Base-by-base conservation (phyloP, 352 stramenopile species). In the Phytophthora capsici region DNA sequence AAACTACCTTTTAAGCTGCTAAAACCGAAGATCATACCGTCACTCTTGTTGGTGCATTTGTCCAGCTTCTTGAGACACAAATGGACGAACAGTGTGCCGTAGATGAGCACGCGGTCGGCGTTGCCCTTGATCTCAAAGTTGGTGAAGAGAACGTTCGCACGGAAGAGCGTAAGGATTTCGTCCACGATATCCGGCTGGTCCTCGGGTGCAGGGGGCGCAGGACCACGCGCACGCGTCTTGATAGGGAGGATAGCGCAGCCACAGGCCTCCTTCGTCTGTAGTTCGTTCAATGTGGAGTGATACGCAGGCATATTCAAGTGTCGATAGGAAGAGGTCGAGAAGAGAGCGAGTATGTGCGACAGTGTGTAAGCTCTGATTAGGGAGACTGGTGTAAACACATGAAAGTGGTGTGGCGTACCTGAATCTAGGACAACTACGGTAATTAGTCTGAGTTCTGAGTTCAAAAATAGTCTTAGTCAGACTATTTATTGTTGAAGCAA, bases 91-190 rank as follows among this genome's bases (percentile, higher is more conserved):
- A 98, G 82, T 57, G 93, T 98, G 46, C 96, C 86, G 78, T 98
- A 98, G 66, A 98, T 94, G 49, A 98, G 80, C 65, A 96, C 92
- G 50, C 93, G 89, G 76, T 98, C 93, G 38, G 90, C 88, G 52
- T 80, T 81, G 40, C 91, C 91, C 57, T 98, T 92, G 66, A 98
- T 91, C 69, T 96, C 89, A 65, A 95, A 98, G 77, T 97, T 98
- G 36, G 90, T 95, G 69, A 98, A 98, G 20, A 98, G 73, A 37
- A 98, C 89, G 76, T 98, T 98, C 5, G 90, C 91, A 36, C 94
- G 88, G 73, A 97, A 98, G 66, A 96, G 90, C 67, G 90, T 83
- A 57, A 98, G 82, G 37, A 94, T 90, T 77, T 98, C 94, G 75
- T 98, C 94, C 43, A 97, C 87, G 51, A 98, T 95, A 77, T 98